Evolutionary conservation across 1,284 basidiomycete genomes (phyloP).

Genomic region (Ganoderma boninense): DNA sequence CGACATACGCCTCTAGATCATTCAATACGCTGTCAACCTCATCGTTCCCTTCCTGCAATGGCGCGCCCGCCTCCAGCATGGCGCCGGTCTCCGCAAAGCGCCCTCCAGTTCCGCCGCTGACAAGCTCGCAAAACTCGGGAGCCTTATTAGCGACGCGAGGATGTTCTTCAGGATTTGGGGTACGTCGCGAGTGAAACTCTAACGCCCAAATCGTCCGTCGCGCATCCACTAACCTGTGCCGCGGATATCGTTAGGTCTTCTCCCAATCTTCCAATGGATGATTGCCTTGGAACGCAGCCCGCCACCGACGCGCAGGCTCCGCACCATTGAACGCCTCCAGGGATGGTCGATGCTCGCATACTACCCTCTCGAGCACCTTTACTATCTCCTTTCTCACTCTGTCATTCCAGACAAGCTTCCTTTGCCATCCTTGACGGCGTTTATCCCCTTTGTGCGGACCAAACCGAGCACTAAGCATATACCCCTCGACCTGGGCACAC

Average conservation of each 20-base stretch:
- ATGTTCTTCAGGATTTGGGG: conserved; percentile 83
- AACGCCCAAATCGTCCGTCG: conserved; percentile 1
- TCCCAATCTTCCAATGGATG: conserved; percentile 83
- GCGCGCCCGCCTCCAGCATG: conserved; percentile 73
- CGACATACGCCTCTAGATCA: conserved; percentile 52
- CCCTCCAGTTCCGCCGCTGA: conserved; percentile 61
- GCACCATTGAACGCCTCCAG: conserved; percentile 82
- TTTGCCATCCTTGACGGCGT: conserved; percentile 50
- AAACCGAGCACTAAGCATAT: conserved; percentile 46
- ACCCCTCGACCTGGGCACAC: conserved; percentile 53
- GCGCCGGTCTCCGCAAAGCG: conserved; percentile 59
- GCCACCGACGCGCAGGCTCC: conserved; percentile 71
- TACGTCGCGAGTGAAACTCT: conserved; percentile 36
- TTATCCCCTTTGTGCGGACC: conserved; percentile 40
- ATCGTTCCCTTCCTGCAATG: conserved; percentile 69
- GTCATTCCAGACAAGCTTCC: conserved; percentile 65
- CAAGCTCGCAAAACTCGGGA: conserved; percentile 62
- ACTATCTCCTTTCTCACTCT: conserved; percentile 71
- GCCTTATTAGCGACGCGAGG: conserved; percentile 70
- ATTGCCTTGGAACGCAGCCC: conserved; percentile 73
- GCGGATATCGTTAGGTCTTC: conserved; percentile 56
- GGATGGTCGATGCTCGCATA: conserved; percentile 87
- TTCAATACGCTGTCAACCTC: conserved; percentile 76
- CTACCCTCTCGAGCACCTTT: conserved; percentile 84
- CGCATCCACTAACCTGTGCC: conserved; percentile 1